phyloP scores from a whole-genome alignment of 2,329 filamentous ascomycete species.

The Phialophora tarda region DNA sequence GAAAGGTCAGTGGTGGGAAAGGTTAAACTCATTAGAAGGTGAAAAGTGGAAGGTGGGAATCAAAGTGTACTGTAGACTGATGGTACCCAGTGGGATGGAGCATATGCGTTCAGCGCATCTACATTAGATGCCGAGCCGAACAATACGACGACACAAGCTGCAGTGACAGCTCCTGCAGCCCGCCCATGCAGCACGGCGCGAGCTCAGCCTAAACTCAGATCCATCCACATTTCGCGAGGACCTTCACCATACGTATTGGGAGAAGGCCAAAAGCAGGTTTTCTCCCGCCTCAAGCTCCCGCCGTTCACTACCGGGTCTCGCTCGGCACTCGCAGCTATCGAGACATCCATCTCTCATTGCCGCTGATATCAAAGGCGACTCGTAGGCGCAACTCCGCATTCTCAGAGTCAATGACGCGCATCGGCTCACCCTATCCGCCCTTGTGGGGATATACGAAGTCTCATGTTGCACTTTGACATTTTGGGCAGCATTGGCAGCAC shows the following conservation, averaged over 20 bases:
- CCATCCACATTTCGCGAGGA: neutral
- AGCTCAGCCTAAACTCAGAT: conserved; percentile 6
- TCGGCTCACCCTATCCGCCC: neutral
- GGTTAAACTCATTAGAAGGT: neutral
- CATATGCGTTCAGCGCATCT: neutral
- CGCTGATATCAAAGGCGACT: neutral
- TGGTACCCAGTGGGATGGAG: conserved; percentile 6
- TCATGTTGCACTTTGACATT: neutral
- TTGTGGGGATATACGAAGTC: neutral
- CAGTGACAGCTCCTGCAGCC: neutral
- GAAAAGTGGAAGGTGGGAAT: conserved; percentile 21
- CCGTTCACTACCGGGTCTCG: neutral
- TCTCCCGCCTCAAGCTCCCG: neutral
- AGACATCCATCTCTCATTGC: neutral
- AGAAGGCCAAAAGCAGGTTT: conserved; percentile 3
- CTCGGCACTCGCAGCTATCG: neutral
- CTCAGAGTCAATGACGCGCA: neutral
- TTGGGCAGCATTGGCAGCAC: neutral
- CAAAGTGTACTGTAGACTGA: neutral
- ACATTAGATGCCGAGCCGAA: neutral
- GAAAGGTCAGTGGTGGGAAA: conserved; percentile 9
- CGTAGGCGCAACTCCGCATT: neutral
- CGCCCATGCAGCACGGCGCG: neutral
- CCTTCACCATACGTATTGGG: neutral
- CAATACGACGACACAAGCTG: neutral